Conservation (phyloP, 495 filamentous ascomycete species). For the Neurospora sp. region DNA sequence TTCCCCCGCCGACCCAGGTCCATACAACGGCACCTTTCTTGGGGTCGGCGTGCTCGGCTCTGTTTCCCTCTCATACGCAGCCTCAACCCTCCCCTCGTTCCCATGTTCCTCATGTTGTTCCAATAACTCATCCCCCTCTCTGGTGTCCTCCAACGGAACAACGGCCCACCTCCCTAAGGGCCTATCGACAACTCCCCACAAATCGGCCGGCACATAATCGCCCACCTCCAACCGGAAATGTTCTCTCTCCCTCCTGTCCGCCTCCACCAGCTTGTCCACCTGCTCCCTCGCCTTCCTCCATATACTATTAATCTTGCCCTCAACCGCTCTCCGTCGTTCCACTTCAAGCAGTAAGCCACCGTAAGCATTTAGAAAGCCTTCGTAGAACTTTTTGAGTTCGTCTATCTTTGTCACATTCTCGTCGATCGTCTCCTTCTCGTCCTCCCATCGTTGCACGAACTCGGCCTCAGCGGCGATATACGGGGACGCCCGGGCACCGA, state of each 20-base stretch:
- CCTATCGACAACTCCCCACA: slow-evolving; percentile 64
- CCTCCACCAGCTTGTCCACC: slow-evolving; percentile 63
- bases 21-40: not conserved
- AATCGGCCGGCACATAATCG: slow-evolving; percentile 76
- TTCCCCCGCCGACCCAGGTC: not conserved
- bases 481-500: slow-evolving; percentile 52
- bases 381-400: slow-evolving; percentile 64
- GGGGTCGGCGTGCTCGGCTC: slow-evolving; percentile 12
- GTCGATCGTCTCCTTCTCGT: slow-evolving; percentile 58
- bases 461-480: slow-evolving; percentile 62
- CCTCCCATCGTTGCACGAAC: slow-evolving; percentile 66
- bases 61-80: not conserved
- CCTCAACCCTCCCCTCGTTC: not conserved
- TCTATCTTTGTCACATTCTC: slow-evolving; percentile 63
- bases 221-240: slow-evolving; percentile 72
- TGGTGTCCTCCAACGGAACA: slow-evolving; percentile 18
- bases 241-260: slow-evolving; percentile 65
- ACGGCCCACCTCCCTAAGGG: slow-evolving; percentile 32
- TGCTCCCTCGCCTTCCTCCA: slow-evolving; percentile 64
- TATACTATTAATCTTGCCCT: slow-evolving; percentile 62
- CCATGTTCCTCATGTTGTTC: not conserved
- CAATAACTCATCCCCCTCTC: not conserved
- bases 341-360: slow-evolving; percentile 76
- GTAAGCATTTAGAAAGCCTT: slow-evolving; percentile 74
- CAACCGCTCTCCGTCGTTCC: slow-evolving; percentile 56